These are phyloP conservation scores for Takashimella tepidaria DNA, from an alignment of 1,284 basidiomycete species.

Conservation along the genomic window DNA sequence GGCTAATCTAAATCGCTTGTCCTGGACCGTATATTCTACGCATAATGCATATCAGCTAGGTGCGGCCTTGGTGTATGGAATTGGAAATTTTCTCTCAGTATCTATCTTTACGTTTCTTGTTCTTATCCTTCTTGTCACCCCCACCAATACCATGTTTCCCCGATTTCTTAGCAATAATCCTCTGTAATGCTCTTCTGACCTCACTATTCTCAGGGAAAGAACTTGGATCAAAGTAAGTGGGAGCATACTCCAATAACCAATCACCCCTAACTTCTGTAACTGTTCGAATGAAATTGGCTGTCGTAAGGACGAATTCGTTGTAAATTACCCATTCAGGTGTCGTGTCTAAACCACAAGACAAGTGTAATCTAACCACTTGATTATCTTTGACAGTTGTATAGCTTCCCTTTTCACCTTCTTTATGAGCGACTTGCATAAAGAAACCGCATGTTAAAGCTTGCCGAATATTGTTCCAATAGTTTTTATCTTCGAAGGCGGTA, in stretches of 20 bases:
- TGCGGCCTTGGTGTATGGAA: too few relatives aligned
- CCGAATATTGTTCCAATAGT: slow-evolving; percentile 73
- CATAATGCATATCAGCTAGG: too few relatives aligned
- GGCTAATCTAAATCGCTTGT: too few relatives aligned
- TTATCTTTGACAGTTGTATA: slow-evolving; percentile 93
- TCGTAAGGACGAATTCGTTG: slow-evolving; percentile 93
- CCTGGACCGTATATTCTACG: too few relatives aligned
- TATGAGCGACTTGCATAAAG: slow-evolving; percentile 98
- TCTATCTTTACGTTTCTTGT: slow-evolving; percentile 33
- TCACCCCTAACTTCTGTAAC: slow-evolving; percentile 84
- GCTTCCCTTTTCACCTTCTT: slow-evolving; percentile 81
- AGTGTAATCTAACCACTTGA: slow-evolving; percentile 86
- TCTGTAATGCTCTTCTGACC: slow-evolving; percentile 36
- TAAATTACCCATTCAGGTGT: slow-evolving; percentile 96
- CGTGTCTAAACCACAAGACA: slow-evolving; percentile 86
- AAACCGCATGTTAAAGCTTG: slow-evolving; percentile 86
- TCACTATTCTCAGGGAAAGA: slow-evolving; percentile 42
- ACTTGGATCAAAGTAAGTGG: slow-evolving; percentile 59
- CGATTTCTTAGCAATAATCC: slow-evolving; percentile 31
- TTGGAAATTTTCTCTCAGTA: slow-evolving; percentile 12
- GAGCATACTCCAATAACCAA: slow-evolving; percentile 82
- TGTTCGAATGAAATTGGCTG: slow-evolving; percentile 75
- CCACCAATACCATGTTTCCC: slow-evolving; percentile 14
- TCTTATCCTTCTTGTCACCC: slow-evolving; percentile 19
- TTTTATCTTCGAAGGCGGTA: slow-evolving; percentile 66